phyloP scores from a whole-genome alignment of 495 filamentous ascomycete genomes.

The Xylaria telfairii region DNA sequence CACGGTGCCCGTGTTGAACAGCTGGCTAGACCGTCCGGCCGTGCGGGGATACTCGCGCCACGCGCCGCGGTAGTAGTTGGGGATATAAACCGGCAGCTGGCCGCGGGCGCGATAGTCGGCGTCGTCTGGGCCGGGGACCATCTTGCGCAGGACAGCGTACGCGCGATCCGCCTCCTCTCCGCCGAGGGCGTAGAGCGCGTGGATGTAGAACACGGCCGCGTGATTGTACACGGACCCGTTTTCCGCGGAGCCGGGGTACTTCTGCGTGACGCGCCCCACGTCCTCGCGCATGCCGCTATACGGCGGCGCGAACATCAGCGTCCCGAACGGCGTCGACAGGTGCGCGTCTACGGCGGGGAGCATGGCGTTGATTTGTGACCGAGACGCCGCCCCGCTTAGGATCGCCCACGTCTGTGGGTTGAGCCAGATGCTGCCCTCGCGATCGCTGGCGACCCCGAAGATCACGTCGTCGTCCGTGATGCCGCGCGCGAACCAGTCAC shows the following conservation, averaged over 20 bases:
- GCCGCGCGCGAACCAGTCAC: constrained; percentile 61
- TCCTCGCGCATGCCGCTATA: constrained; percentile 63
- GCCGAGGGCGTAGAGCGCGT: constrained; percentile 55
- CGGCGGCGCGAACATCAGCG: constrained; percentile 60
- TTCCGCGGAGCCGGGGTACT: constrained; percentile 61
- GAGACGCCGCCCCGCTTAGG: constrained; percentile 55
- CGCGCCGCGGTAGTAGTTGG: constrained; percentile 64
- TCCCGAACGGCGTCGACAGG: constrained; percentile 58
- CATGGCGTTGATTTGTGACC: constrained; percentile 51
- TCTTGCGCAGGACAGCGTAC: constrained; percentile 55
- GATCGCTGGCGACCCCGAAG: constrained; percentile 57
- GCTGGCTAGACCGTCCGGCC: constrained; percentile 58
- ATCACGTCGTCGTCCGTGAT: constrained; percentile 61
- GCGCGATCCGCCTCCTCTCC: constrained; percentile 59
- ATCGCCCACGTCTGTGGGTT: constrained; percentile 63
- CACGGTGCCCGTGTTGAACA: constrained; percentile 65
- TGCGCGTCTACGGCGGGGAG: constrained; percentile 57
- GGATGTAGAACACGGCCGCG: constrained; percentile 59
- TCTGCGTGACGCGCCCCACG: constrained; percentile 64
- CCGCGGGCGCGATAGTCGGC: constrained; percentile 60
- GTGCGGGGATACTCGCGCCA: constrained; percentile 57
- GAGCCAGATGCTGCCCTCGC: constrained; percentile 62
- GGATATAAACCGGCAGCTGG: constrained; percentile 62
- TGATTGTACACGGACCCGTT: constrained; percentile 65
- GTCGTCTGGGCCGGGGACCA: constrained; percentile 58